Evolutionary conservation across 306 rosid genomes (phyloP), one percentile per base, ranked within the genome.

Genomic region (Cajanus cajan): DNA sequence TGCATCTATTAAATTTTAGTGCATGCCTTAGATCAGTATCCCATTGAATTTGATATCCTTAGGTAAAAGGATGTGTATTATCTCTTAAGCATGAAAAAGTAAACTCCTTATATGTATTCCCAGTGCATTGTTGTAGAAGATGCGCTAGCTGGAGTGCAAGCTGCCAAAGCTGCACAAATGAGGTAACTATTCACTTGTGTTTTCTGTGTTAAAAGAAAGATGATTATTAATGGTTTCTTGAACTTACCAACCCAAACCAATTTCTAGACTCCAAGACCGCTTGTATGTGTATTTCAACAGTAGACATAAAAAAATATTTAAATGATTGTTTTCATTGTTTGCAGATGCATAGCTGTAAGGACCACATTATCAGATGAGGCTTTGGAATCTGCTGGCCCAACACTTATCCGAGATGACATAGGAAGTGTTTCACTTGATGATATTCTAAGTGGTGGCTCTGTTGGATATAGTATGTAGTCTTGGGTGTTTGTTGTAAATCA

Each of bases 41-140:
- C 12, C 14, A 14, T 40, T 16, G 15, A 28, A 14, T 73, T 47
- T 67, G 76, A 59, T 54, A 70, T 78, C 33, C 76, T 55, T 45
- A 22, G 58, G 51, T 58, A 48, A 61, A 82, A 18, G 48, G 74
- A 75, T 39, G 33, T 69, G 28, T 78, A 50, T 74, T 79, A 55
- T 77, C 74, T 54, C 34, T 21, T 31, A n/a, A 74, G 55, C 37
- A 24, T 41, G 19, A 39, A 62, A 77, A 41, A 50, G 68, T 68
- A 70, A 70, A 40, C 14, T 72, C 12, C 52, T 77, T 74, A 9
- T 67, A 51, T 61, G 21, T 75, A 75, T 86, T 76, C 47, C 58
- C 87, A 92, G 98, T 94, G 98, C 83, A 78, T 94, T 83, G 97
- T 94, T 68, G 92, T 94, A 81, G 98, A 95, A 88, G 98, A 95